These are phyloP conservation scores for Penicillium verrucosum DNA, from an alignment of 2,329 filamentous ascomycete genomes.

Conservation along the genomic window DNA sequence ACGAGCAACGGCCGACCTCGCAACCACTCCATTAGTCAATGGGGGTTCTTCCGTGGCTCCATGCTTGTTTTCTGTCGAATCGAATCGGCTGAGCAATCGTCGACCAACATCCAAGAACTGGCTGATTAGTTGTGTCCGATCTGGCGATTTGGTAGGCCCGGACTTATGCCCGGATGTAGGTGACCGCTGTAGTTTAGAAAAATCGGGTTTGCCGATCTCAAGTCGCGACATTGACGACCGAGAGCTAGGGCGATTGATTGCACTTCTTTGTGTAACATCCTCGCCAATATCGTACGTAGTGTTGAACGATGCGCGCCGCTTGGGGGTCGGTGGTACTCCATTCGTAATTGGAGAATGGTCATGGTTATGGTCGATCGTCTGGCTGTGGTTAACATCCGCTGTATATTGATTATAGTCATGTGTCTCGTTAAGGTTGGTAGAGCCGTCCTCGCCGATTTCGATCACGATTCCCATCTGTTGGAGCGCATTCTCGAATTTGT, in stretches of 20 bases:
- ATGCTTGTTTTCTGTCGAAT: conserved; percentile 23
- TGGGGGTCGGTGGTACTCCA: conserved; percentile 30
- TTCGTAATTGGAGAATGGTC: conserved; percentile 25
- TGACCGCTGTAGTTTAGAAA: conserved; percentile 23
- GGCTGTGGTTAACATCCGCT: conserved; percentile 23
- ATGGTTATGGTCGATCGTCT: conserved; percentile 18
- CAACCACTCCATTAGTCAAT: conserved; percentile 27
- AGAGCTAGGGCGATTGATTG: conserved; percentile 40
- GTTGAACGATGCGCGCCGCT: conserved; percentile 55
- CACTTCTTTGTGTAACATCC: conserved; percentile 48
- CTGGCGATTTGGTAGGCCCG: conserved; percentile 23
- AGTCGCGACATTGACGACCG: conserved; percentile 45
- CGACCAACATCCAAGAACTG: conserved; percentile 41
- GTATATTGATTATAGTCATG: conserved; percentile 28
- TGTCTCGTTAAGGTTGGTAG: conserved; percentile 35
- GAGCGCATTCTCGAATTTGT: conserved; percentile 68
- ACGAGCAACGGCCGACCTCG: conserved; percentile 29
- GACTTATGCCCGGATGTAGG: conserved; percentile 13
- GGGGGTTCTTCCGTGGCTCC: conserved; percentile 10
- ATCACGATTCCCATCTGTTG: conserved; percentile 68
- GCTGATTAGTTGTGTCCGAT: conserved; percentile 38
- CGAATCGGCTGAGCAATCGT: conserved; percentile 34
- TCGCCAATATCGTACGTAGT: conserved; percentile 51
- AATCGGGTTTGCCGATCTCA: conserved; percentile 37
- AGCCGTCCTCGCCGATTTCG: conserved; percentile 54